Evolutionary conservation across 1,284 basidiomycete genomes (phyloP).

Genomic region (Cronartium ribicola): DNA sequence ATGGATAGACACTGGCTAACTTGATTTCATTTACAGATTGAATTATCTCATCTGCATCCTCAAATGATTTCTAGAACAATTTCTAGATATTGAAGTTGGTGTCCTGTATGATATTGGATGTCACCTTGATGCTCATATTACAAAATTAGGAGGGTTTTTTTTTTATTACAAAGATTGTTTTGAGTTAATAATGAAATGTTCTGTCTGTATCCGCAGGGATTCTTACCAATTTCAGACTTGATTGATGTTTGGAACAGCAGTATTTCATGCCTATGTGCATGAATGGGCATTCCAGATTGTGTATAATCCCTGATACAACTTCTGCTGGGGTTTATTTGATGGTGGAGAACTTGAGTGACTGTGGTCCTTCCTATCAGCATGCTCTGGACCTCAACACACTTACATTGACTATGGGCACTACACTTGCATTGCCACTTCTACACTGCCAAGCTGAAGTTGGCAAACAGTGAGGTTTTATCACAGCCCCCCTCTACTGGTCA

Average conservation of each 20-base stretch:
- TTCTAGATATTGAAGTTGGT: neutral
- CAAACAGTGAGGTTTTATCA: neutral
- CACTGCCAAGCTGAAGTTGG: neutral
- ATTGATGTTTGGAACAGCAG: slow-evolving; percentile 16
- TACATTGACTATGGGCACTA: slow-evolving; percentile 15
- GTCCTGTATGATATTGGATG: slow-evolving; percentile 13
- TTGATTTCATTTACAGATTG: neutral
- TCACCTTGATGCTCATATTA: slow-evolving; percentile 16
- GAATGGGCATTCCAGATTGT: slow-evolving; percentile 23
- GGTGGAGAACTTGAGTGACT: slow-evolving; percentile 18
- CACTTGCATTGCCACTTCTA: slow-evolving; percentile 6
- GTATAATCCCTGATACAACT: slow-evolving; percentile 14
- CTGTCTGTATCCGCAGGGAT: neutral
- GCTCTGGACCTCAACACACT: neutral
- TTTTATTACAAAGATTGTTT: neutral
- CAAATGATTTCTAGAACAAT: neutral
- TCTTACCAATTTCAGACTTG: neutral
- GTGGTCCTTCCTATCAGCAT: slow-evolving; percentile 21
- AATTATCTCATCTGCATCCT: slow-evolving; percentile 15
- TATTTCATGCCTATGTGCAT: slow-evolving; percentile 34
- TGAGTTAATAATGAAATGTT: neutral
- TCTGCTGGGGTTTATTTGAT: slow-evolving; percentile 12
- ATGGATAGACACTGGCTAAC: neutral
- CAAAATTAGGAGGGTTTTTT: neutral
- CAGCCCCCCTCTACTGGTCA: too few relatives aligned